phyloP scores from a whole-genome alignment of 164 flowering plant species.

The Piper longum region DNA sequence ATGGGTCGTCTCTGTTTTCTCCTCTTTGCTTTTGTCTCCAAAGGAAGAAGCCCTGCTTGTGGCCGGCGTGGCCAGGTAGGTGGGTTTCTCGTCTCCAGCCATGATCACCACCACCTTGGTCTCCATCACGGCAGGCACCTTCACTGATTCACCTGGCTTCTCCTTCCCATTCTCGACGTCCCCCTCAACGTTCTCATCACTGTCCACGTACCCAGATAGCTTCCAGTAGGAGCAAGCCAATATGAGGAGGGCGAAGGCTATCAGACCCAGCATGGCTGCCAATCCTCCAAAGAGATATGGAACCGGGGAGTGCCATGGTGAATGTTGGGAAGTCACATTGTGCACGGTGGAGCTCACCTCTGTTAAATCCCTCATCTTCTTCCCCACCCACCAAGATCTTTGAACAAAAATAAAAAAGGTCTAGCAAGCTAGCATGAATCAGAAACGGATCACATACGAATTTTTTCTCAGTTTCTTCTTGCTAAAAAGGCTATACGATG shows the following conservation, averaged over 20 bases:
- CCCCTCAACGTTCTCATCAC: slow-evolving; percentile 16
- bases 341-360: slow-evolving; percentile 5
- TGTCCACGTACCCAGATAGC: slow-evolving; percentile 43
- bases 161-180: slow-evolving; percentile 34
- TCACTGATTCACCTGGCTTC: slow-evolving; percentile 13
- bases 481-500: no score
- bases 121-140: slow-evolving; percentile 21
- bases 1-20: slow-evolving; percentile 4
- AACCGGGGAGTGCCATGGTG: slow-evolving; percentile 83
- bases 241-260: slow-evolving; percentile 68
- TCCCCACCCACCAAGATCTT: not conserved
- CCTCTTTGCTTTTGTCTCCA: slow-evolving; percentile 14
- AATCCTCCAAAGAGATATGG: slow-evolving; percentile 84
- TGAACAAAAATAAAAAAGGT: not conserved
- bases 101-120: slow-evolving; percentile 58
- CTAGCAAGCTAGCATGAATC: not conserved
- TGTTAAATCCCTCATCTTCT: slow-evolving; percentile 19
- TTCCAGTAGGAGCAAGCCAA: slow-evolving; percentile 84
- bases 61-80: slow-evolving; percentile 51
- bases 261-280: slow-evolving; percentile 78
- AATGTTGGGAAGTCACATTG: slow-evolving; percentile 11
- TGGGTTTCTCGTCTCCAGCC: slow-evolving; percentile 62
- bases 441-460: not conserved
- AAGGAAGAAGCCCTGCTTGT: slow-evolving; percentile 32
- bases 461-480: no score